Conservation (phyloP, 768 basidiomycete genomes). For the Tricholoma matsutake region DNA sequence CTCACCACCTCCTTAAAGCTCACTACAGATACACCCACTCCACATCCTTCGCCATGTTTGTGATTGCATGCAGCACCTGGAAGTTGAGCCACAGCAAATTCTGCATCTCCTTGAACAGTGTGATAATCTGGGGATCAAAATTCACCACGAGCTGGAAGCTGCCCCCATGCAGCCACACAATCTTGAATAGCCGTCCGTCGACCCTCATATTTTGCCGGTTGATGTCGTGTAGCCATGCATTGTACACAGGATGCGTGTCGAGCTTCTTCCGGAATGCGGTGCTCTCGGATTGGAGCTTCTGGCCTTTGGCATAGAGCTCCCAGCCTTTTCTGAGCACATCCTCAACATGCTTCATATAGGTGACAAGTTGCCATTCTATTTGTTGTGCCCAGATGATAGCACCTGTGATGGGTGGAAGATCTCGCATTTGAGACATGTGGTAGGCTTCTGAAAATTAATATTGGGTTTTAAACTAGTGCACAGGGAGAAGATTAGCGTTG, state of each 20-base stretch:
- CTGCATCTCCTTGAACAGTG: too few species aligned
- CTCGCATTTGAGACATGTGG: slow-evolving; percentile 98
- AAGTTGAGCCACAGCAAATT: too few species aligned
- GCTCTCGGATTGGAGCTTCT: slow-evolving; percentile 91
- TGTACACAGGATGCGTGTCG: slow-evolving; percentile 89
- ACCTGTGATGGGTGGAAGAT: slow-evolving; percentile 95
- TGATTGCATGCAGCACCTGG: too few species aligned
- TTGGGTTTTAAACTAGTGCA: slow-evolving; percentile 82
- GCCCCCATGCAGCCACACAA: too few species aligned
- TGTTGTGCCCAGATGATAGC: slow-evolving; percentile 99
- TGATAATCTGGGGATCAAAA: too few species aligned
- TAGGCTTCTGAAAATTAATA: slow-evolving; percentile 94
- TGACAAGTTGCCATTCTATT: slow-evolving; percentile 91
- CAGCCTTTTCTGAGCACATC: slow-evolving; percentile 97
- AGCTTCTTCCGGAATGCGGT: slow-evolving; percentile 93
- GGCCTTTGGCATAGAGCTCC: slow-evolving; percentile 98
- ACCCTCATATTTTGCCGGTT: slow-evolving; percentile 88
- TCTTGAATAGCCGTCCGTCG: slow-evolving; percentile 25
- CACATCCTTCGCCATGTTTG: too few species aligned
- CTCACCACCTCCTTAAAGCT: too few species aligned
- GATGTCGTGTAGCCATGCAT: slow-evolving; percentile 96
- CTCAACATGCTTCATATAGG: slow-evolving; percentile 99
- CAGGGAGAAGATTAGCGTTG: background rate
- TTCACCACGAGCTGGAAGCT: too few species aligned
- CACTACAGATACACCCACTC: too few species aligned